Conservation (phyloP, 208 protist genomes). For the Leishmania lainsoni region DNA sequence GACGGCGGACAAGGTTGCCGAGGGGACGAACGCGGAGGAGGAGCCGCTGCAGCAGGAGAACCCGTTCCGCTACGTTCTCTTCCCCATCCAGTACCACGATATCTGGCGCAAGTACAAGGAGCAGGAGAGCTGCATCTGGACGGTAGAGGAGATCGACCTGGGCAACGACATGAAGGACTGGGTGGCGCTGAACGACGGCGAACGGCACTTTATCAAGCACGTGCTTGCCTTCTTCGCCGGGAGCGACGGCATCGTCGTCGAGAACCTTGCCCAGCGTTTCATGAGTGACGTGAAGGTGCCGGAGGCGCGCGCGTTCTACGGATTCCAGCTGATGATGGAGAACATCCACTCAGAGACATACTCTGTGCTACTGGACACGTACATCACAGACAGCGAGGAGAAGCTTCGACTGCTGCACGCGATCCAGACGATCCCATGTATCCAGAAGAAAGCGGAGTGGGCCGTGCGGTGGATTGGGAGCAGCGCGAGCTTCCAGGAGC, state of each 20-base stretch:
- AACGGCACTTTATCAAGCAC: conserved; percentile 98
- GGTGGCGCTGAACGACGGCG: conserved; percentile 94
- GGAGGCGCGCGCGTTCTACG: conserved; percentile 98
- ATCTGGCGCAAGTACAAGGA: conserved; percentile 99
- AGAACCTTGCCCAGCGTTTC: conserved; percentile 98
- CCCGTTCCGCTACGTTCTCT: conserved; percentile 97
- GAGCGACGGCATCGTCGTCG: conserved; percentile 98
- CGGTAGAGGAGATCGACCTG: conserved; percentile 99
- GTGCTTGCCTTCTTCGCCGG: conserved; percentile 99
- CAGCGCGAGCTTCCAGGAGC: conserved; percentile 91
- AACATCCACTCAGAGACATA: conserved; percentile 99
- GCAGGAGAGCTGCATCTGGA: conserved; percentile 98
- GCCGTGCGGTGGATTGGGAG: conserved; percentile 92
- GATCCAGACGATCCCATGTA: conserved; percentile 96
- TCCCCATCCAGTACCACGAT: conserved; percentile 97
- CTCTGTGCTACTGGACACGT: conserved; percentile 95
- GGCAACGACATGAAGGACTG: conserved; percentile 95
- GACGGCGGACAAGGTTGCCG: conserved; percentile 7
- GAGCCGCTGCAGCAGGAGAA: conserved; percentile 97
- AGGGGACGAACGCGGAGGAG: conserved; percentile 17
- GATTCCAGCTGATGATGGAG: conserved; percentile 99
- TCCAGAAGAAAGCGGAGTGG: conserved; percentile 99
- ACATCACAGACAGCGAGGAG: conserved; percentile 95
- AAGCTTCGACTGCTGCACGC: conserved; percentile 96
- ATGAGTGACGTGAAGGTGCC: conserved; percentile 98